Evolutionary conservation across 2,329 filamentous ascomycete genomes (phyloP), one percentile per base, ranked within the genome.

Genomic region (Lachnellula occidentalis): DNA sequence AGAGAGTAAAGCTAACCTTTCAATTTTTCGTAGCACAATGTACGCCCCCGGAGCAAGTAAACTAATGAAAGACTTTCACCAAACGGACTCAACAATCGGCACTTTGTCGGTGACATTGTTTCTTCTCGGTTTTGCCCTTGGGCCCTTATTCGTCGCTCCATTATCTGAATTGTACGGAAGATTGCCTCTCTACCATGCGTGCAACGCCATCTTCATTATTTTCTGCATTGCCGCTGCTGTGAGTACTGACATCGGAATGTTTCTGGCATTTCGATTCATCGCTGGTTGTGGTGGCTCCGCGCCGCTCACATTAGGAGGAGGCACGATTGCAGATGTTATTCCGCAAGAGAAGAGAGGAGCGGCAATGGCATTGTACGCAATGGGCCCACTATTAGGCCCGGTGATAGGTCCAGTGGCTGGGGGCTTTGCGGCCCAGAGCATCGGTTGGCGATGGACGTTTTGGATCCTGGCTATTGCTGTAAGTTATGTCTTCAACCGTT

Each of bases 91-190:
- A 34, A 31, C 31, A 34, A 47, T 47, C 27, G 45, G 27, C 17
- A 17, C 45, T 24, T 47, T 47, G 17, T 17, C 45, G 15, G 27
- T 47, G 5, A 17, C 22, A 17, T 31, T 56, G 8, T 57, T 51
- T n/a, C 45, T 58, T 31, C 45, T 56, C 19, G 50, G 54, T 12
- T 56, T 58, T 7, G 50, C 42, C 2, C 21, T 56, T 15, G 53
- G 60, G 2, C 74, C 76, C 0, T 64, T 55, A 19, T 54, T 24
- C 2, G 9, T 37, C 1, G 42, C 57, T 21, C 82, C 84, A 0
- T 54, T 85, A 5, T 81, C 76, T 7, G 83, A 87, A 64, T 66
- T 82, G 4, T 82, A 79, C 59, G 81, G 81, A 24, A 76, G 81
- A 2, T 67, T 73, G 3, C 61, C 71, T n/a, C 64, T 82, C 36